Evolutionary conservation across 2,329 filamentous ascomycete genomes (phyloP).

Genomic region (Talaromyces sp.): DNA sequence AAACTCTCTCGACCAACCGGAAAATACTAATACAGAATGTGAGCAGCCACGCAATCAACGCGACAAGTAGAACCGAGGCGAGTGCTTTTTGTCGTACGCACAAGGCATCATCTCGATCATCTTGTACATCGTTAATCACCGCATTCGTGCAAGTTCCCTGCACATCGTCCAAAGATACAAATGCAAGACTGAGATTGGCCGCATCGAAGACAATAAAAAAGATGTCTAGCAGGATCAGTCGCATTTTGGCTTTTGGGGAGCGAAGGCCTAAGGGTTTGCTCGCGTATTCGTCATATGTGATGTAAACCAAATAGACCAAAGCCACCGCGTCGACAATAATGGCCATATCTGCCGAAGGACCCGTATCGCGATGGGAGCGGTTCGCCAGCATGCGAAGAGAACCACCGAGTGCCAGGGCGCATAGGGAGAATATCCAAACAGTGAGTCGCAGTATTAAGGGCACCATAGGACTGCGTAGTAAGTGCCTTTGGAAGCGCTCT

Average conservation of each 20-base stretch:
- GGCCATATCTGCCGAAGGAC: constrained; percentile 79
- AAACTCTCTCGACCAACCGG: constrained; percentile 46
- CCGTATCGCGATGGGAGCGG: constrained; percentile 52
- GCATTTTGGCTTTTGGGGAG: constrained; percentile 77
- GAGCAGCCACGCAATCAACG: constrained; percentile 81
- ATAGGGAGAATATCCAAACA: constrained; percentile 76
- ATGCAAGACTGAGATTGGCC: constrained; percentile 84
- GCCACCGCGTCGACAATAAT: constrained; percentile 86
- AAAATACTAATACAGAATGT: constrained; percentile 87
- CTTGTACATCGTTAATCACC: constrained; percentile 33
- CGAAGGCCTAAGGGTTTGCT: constrained; percentile 88
- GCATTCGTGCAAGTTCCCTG: constrained; percentile 57
- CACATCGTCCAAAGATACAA: constrained; percentile 69
- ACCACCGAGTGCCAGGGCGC: constrained; percentile 74
- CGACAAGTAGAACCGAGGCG: constrained; percentile 73
- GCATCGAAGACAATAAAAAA: constrained; percentile 98
- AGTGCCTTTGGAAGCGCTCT: constrained; percentile 62
- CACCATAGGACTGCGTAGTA: constrained; percentile 79
- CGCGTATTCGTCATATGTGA: constrained; percentile 95
- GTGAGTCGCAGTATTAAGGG: constrained; percentile 78
- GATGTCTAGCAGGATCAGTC: constrained; percentile 84
- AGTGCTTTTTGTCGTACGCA: constrained; percentile 66
- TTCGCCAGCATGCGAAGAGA: constrained; percentile 66
- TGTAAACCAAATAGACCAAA: constrained; percentile 85
- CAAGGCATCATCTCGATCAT: constrained; percentile 47